phyloP scores from a whole-genome alignment of 2,329 filamentous ascomycete genomes.

The Talaromyces sp. region DNA sequence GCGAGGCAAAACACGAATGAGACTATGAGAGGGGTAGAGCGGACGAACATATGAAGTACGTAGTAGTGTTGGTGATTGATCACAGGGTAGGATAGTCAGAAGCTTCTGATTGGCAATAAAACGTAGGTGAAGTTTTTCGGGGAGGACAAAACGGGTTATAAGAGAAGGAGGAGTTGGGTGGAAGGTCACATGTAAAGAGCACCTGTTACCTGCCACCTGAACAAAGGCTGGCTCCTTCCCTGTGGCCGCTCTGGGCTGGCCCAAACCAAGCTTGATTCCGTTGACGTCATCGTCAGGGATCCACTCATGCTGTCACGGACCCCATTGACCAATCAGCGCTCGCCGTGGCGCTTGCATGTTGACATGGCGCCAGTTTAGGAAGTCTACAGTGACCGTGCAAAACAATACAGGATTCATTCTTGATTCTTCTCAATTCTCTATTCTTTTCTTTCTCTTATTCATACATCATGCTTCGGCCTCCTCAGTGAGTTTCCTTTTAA shows the following conservation, averaged over 20 bases:
- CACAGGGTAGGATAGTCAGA: background rate
- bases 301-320: background rate
- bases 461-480: slow-evolving; percentile 8
- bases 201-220: background rate
- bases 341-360: background rate
- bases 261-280: background rate
- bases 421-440: background rate
- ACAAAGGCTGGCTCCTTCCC: background rate
- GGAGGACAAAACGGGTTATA: background rate
- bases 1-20: background rate
- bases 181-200: slow-evolving; percentile 5
- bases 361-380: background rate
- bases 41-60: slow-evolving; percentile 4
- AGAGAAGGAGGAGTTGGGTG: background rate
- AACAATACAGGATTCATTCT: background rate
- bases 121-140: background rate
- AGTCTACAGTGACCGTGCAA: background rate
- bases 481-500: slow-evolving; percentile 55
- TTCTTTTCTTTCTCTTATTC: background rate
- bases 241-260: background rate
- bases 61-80: background rate
- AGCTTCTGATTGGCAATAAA: slow-evolving; percentile 3
- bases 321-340: slow-evolving; percentile 3
- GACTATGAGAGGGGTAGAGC: background rate
- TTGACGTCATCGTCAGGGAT: slow-evolving; percentile 8